phyloP scores from a whole-genome alignment of 2,329 filamentous ascomycete species.

The Berkeleyomyces rouxiae region DNA sequence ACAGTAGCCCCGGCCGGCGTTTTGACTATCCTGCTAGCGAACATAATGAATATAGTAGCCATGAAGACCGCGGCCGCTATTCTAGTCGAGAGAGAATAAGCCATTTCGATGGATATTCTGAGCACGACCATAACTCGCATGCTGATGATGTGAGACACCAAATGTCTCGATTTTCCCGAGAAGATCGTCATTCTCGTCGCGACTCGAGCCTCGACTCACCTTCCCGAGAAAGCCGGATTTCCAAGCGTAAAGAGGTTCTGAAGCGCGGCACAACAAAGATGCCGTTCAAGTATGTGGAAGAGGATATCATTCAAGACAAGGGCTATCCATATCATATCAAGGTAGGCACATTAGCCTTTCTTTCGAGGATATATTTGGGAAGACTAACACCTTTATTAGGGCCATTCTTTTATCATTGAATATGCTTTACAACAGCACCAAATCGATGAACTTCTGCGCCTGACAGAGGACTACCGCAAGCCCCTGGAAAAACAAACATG shows the following conservation, averaged over 20 bases:
- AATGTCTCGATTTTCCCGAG: neutral
- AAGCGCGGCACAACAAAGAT: conserved; percentile 84
- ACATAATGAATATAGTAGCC: neutral
- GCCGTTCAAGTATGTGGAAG: conserved; percentile 62
- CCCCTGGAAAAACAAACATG: conserved; percentile 21
- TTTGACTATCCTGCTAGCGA: neutral
- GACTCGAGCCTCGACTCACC: neutral
- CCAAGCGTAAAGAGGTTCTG: conserved; percentile 46
- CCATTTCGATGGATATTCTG: conserved; percentile 9
- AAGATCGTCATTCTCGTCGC: neutral
- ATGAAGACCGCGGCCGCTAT: conserved; percentile 23
- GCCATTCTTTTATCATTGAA: conserved; percentile 63
- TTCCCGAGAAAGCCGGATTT: conserved; percentile 27
- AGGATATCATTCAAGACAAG: conserved; percentile 64
- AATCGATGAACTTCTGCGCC: conserved; percentile 73
- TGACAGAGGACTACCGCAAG: conserved; percentile 62
- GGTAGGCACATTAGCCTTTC: conserved; percentile 30
- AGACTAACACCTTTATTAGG: conserved; percentile 34
- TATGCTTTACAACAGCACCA: conserved; percentile 78
- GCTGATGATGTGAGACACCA: conserved; percentile 20
- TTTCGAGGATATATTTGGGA: neutral
- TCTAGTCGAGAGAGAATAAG: conserved; percentile 24
- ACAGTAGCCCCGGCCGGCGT: neutral
- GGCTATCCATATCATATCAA: conserved; percentile 80
- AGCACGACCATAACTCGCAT: conserved; percentile 26